Evolutionary conservation across 228 moss, liverwort and hornwort species (phyloP).

Genomic region (Sphagnum magellanicum): DNA sequence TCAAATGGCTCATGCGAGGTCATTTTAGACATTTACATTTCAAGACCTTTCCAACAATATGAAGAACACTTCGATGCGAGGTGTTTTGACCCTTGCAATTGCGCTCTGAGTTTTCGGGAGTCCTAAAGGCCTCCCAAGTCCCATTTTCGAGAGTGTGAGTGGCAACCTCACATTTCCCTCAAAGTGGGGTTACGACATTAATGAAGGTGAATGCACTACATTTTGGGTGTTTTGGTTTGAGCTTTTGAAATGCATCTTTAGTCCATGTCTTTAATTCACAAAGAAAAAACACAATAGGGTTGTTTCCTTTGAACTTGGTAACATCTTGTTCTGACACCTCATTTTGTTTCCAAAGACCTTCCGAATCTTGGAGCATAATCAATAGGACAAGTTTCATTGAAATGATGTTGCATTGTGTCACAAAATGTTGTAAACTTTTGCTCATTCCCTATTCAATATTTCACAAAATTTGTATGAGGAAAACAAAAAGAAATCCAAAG

Average conservation of each 20-base stretch:
- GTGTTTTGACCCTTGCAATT: too few species aligned
- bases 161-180: too few species aligned
- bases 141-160: too few species aligned
- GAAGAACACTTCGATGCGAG: too few species aligned
- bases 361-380: background rate
- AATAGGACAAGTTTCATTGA: slow-evolving; percentile 2
- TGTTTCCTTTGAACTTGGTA: background rate
- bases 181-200: too few species aligned
- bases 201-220: background rate
- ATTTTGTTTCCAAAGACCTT: slow-evolving; percentile 6
- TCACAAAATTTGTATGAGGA: too few species aligned
- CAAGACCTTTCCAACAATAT: too few species aligned
- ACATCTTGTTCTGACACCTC: slow-evolving; percentile 9
- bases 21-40: too few species aligned
- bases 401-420: background rate
- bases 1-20: too few species aligned
- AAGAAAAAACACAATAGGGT: background rate
- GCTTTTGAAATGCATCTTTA: background rate
- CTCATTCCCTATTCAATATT: background rate
- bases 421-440: slow-evolving; percentile 4
- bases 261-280: background rate
- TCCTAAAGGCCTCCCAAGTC: too few species aligned
- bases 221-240: slow-evolving; percentile 1
- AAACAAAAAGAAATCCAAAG: too few species aligned
- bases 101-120: too few species aligned